Evolutionary conservation across 2,329 filamentous ascomycete genomes (phyloP), one percentile per base, ranked within the genome.

Genomic region (Alternaria infectoria): DNA sequence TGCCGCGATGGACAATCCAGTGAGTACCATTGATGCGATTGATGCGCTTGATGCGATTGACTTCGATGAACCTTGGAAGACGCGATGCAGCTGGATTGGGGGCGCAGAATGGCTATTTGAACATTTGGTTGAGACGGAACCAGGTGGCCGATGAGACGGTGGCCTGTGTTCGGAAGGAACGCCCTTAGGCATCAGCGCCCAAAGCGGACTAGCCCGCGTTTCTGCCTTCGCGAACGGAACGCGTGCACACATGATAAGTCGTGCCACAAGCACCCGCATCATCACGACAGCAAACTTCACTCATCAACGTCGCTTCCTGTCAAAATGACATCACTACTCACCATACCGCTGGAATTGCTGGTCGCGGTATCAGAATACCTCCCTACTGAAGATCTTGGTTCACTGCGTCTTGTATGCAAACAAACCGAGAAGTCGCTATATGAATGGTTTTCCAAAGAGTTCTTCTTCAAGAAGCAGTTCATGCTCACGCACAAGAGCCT

Each of bases 401-500:
- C 78, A 12, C 73, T 91, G 8, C 88, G 89, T 7, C 77, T 84
- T 15, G 83, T 83, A 3, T 89, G 87, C 79, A 87, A 84, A 59
- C 74, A 81, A 17, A 72, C 89, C 12, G 88, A 91, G 72, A 77
- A 77, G 19, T 79, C 81, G 2, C 79, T 90, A 12, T 87, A 87
- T 75, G 80, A 83, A 52, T 81, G 81, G 32, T 91, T 91, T 68
- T 81, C 85, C 26, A 80, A 80, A 23, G 88, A 90, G 66, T 91
- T 89, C 81, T 91, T 92, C 77, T 82, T 80, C 54, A 88, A 87
- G 74, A 87, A 86, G 70, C 88, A 91, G 71, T 91, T 91, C 77
- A 89, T 90, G 86, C 68, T 90, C 57, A 85, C 84, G 2, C 80
- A 86, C 32, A 77, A 82, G 67, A 90, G 88, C 69, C 79, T 90